Conservation (phyloP, 1,284 basidiomycete genomes). For the Ganoderma sinense region DNA sequence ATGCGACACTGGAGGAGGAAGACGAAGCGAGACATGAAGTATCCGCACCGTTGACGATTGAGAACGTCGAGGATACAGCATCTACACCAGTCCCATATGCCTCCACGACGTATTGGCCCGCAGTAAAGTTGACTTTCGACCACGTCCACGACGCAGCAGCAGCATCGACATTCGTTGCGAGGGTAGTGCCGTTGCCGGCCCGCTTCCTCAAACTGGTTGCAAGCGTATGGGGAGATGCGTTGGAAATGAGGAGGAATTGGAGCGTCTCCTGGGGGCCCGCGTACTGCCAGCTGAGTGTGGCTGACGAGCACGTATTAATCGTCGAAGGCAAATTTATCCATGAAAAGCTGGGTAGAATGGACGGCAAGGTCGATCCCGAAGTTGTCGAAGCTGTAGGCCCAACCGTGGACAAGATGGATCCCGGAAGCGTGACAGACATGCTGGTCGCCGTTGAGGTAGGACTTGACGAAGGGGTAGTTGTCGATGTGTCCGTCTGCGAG, state of each 20-base stretch:
- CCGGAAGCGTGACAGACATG: not conserved
- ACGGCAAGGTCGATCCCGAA: not conserved
- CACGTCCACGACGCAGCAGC: slow-evolving; percentile 27
- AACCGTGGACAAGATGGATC: not conserved
- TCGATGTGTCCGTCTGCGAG: not conserved
- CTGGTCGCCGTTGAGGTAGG: not conserved
- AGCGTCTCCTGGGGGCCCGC: not conserved
- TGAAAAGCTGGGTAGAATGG: not conserved
- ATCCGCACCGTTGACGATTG: slow-evolving; percentile 32
- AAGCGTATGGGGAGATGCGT: not conserved
- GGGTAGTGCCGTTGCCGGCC: not conserved
- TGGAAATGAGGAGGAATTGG: not conserved
- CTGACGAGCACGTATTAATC: slow-evolving; percentile 5
- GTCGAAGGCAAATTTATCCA: not conserved
- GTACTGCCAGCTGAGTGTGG: not conserved
- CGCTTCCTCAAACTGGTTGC: not conserved
- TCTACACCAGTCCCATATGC: slow-evolving; percentile 18
- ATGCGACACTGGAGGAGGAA: not conserved
- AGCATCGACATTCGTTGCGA: not conserved
- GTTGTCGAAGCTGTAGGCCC: slow-evolving; percentile 5
- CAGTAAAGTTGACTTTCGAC: slow-evolving; percentile 34
- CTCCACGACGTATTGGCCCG: slow-evolving; percentile 36
- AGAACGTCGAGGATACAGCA: slow-evolving; percentile 29
- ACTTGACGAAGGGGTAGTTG: not conserved
- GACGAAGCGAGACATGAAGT: slow-evolving; percentile 28